Conservation (phyloP, 2,329 filamentous ascomycete genomes). For the Ampelomyces quisqualis region DNA sequence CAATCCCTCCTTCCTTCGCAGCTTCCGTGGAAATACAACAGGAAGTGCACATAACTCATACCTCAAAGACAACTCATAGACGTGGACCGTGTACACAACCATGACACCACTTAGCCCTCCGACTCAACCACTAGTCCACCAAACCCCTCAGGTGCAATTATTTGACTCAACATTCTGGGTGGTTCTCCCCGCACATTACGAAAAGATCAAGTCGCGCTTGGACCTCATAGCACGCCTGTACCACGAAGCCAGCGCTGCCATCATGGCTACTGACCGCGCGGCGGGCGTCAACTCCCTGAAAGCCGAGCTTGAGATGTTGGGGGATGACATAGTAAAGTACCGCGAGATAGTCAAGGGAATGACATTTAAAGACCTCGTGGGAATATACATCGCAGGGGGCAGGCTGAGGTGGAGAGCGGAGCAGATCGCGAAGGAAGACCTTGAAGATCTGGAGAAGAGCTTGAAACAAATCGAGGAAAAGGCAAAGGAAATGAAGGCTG, state of each 20-base stretch:
- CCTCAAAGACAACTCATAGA: too few relatives aligned
- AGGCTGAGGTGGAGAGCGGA: slow-evolving; percentile 8
- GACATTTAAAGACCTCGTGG: slow-evolving; percentile 13
- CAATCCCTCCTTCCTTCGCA: too few relatives aligned
- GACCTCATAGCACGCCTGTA: slow-evolving; percentile 4
- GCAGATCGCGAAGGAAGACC: slow-evolving; percentile 15
- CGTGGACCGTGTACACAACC: too few relatives aligned
- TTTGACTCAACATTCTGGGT: slow-evolving; percentile 11
- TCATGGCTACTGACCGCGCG: slow-evolving; percentile 9
- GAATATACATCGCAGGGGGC: slow-evolving; percentile 15
- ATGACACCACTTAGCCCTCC: too few relatives aligned
- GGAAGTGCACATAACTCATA: too few relatives aligned
- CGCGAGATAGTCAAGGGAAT: slow-evolving; percentile 5
- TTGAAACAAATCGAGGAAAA: slow-evolving; percentile 8
- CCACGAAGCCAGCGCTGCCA: slow-evolving; percentile 6
- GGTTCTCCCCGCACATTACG: slow-evolving; percentile 12
- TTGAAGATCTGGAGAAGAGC: slow-evolving; percentile 13
- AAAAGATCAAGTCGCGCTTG: slow-evolving; percentile 9
- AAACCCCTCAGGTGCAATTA: too few relatives aligned
- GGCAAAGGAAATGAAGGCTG: slow-evolving; percentile 10
- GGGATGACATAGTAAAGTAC: slow-evolving; percentile 12
- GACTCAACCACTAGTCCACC: too few relatives aligned
- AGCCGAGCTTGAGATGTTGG: slow-evolving; percentile 16
- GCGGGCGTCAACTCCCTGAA: slow-evolving; percentile 11
- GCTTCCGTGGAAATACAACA: too few relatives aligned